Evolutionary conservation across 1,284 basidiomycete species (phyloP).

Genomic region (Trametes versicolor): DNA sequence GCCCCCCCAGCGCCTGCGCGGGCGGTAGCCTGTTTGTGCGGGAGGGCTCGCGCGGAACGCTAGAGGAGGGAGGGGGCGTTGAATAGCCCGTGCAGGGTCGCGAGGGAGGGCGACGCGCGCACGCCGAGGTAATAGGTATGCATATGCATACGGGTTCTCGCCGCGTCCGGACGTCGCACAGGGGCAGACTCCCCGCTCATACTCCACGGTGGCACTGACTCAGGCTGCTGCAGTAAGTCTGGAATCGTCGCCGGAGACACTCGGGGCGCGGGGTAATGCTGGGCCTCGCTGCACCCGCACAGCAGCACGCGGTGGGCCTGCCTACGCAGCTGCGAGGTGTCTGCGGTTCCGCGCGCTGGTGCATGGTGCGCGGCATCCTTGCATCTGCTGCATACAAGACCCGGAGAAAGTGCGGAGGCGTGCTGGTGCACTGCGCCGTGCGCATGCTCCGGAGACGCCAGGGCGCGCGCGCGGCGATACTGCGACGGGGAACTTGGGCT

Average conservation of each 20-base stretch:
- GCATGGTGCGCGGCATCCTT: background rate
- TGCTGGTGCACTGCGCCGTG: background rate
- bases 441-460: conserved; percentile 6
- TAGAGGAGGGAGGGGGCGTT: background rate
- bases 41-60: background rate
- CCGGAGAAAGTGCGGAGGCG: conserved; percentile 24
- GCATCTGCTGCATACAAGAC: background rate
- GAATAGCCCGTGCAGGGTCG: conserved; percentile 12
- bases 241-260: background rate
- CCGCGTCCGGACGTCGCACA: conserved; percentile 6
- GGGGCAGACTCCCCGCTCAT: background rate
- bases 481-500: conserved; percentile 5
- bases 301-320: background rate
- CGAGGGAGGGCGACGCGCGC: conserved; percentile 1
- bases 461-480: conserved; percentile 1
- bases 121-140: background rate
- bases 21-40: conserved; percentile 2
- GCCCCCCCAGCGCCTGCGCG: background rate
- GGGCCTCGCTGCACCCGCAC: background rate
- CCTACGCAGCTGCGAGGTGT: background rate
- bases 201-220: background rate
- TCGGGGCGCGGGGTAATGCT: conserved; percentile 4
- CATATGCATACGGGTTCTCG: background rate
- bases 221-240: background rate
- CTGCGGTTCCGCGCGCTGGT: background rate